These are phyloP conservation scores for Phylloboletellus chloephorus DNA, from an alignment of 1,284 basidiomycete genomes.

Conservation along the genomic window DNA sequence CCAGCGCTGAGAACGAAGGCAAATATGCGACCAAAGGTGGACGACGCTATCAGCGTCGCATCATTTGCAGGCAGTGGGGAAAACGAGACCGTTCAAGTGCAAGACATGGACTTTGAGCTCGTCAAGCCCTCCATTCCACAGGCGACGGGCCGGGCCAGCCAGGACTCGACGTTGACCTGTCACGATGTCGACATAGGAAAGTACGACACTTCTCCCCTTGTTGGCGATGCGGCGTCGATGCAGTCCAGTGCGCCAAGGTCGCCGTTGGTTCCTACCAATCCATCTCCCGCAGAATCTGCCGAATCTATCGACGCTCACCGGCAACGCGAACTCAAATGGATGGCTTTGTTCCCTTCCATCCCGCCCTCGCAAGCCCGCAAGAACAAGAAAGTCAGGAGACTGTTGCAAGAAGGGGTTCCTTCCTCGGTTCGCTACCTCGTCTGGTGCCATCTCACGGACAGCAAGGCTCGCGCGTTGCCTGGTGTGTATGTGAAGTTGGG, in stretches of 20 bases:
- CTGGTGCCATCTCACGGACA: constrained; percentile 78
- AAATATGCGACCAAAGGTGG: constrained; percentile 21
- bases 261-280: constrained; percentile 22
- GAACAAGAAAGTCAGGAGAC: constrained; percentile 79
- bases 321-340: constrained; percentile 72
- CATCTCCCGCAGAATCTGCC: constrained; percentile 22
- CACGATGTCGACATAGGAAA: constrained; percentile 30
- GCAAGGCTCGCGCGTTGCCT: constrained; percentile 60
- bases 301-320: constrained; percentile 62
- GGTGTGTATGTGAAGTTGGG: constrained; percentile 68
- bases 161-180: constrained; percentile 44
- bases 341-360: constrained; percentile 57
- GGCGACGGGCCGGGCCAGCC: constrained; percentile 43
- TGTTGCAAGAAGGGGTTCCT: constrained; percentile 80
- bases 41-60: constrained; percentile 26
- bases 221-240: constrained; percentile 49
- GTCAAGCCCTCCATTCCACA: constrained; percentile 52
- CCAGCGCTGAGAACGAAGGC: constrained; percentile 26
- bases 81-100: constrained; percentile 57
- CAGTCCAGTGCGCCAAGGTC: constrained; percentile 33
- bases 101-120: constrained; percentile 77
- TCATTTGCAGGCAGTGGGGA: constrained; percentile 24
- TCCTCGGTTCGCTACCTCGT: constrained; percentile 79
- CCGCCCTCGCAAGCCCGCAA: constrained; percentile 64
- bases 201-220: constrained; percentile 28